phyloP scores from a whole-genome alignment of 305 asterid species.

The Solanum hybrid region DNA sequence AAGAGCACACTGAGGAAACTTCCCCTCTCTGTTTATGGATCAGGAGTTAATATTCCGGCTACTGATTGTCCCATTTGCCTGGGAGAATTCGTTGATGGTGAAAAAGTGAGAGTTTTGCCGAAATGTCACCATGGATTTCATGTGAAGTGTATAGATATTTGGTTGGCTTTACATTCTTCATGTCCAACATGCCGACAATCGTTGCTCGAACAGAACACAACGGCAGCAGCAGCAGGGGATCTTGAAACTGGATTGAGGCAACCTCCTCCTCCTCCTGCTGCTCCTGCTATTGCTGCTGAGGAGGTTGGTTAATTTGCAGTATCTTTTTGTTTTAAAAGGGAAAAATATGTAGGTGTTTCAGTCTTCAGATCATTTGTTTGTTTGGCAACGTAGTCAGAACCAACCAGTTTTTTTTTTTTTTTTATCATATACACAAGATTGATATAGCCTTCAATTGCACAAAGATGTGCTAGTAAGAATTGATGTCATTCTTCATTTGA shows the following conservation, averaged over 20 bases:
- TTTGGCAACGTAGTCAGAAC: neutral
- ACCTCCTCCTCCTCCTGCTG: neutral
- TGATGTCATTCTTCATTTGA: neutral
- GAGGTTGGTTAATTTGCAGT: slow-evolving; percentile 21
- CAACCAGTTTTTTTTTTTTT: neutral
- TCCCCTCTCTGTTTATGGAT: slow-evolving; percentile 29
- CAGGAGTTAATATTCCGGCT: slow-evolving; percentile 19
- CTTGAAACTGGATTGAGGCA: slow-evolving; percentile 19
- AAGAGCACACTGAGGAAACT: slow-evolving; percentile 24
- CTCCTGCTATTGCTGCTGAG: slow-evolving; percentile 14
- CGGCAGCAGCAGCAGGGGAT: neutral
- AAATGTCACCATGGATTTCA: slow-evolving; percentile 64
- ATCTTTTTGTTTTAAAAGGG: neutral
- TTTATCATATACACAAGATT: neutral
- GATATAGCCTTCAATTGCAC: neutral
- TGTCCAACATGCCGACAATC: slow-evolving; percentile 83
- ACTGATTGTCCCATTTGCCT: slow-evolving; percentile 50
- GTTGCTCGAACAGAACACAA: slow-evolving; percentile 27
- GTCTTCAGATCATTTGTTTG: neutral
- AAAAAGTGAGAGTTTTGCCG: slow-evolving; percentile 62
- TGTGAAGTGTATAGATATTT: slow-evolving; percentile 57
- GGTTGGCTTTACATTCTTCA: slow-evolving; percentile 71
- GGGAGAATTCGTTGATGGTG: slow-evolving; percentile 64
- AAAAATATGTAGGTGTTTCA: neutral
- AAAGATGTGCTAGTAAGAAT: neutral